Evolutionary conservation across 495 filamentous ascomycete genomes (phyloP), one percentile per base, ranked within the genome.

Genomic region (Hypoxylon fragiforme): DNA sequence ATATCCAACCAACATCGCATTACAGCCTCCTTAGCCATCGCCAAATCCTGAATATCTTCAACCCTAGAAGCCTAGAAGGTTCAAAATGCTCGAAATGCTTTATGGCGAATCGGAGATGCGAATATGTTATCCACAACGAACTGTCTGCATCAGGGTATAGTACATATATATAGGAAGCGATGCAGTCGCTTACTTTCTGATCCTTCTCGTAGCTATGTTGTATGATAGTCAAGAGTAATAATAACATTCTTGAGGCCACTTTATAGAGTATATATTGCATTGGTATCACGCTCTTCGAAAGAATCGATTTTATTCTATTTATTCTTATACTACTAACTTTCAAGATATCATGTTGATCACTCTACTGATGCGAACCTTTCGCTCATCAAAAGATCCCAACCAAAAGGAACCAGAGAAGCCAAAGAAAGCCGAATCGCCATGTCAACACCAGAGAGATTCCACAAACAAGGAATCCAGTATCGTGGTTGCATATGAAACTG

Each of bases 361-460:
- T 32, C 7, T 21, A 15, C 19, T 51, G 20, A 38, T 2, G 31
- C 24, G 32, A 32, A 38, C 43, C 41, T 53, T 53, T 38, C 19
- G 30, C 6, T 59, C 55, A 6, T 42, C 39, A 19, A 41, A 43
- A 20, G 13, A 5, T 3, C 1, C 15, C 12, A 11, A 38, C n/a
- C n/a, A 37, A 41, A 32, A 53, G 12, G 11, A 1, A 36, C 30
- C 52, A 12, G 11, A 1, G 16, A 42, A 40, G 37, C 18, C 44
- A 2, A 50, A 7, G n/a, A n/a, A n/a, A n/a, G n/a, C n/a, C n/a
- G n/a, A n/a, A 38, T 14, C 26, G 15, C 51, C 43, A 51, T 61
- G 57, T 34, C 18, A 46, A 51, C 57, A 56, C 24, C 13, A 50
- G 13, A 55, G 34, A n/a, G n/a, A 47, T 36, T 18, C 12, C 4